phyloP scores from a whole-genome alignment of 208 protist genomes.

The Leptomonas seymouri region DNA sequence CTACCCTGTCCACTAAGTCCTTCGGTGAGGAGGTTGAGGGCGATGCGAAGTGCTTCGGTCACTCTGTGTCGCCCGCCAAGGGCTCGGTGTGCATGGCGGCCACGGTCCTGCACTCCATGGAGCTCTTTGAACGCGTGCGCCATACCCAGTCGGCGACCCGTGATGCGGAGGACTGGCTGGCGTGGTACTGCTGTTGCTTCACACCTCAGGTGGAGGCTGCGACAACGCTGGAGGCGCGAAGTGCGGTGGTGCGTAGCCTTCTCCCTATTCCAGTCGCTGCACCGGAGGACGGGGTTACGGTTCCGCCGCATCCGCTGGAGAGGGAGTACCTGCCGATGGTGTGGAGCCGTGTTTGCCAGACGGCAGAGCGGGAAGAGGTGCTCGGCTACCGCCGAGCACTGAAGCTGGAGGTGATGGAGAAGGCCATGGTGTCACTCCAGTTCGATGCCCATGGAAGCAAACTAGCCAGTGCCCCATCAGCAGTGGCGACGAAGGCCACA shows the following conservation, averaged over 20 bases:
- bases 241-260: not conserved
- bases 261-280: not conserved
- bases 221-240: conserved; percentile 1
- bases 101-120: conserved; percentile 68
- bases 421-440: too few relatives aligned
- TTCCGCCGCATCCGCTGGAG: conserved; percentile 9
- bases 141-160: conserved; percentile 39
- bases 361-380: conserved; percentile 2
- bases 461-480: too few relatives aligned
- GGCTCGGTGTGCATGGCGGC: conserved; percentile 56
- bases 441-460: too few relatives aligned
- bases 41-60: not conserved
- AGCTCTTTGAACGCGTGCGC: conserved; percentile 61
- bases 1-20: not conserved
- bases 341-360: conserved; percentile 12
- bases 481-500: not conserved
- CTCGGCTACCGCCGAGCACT: conserved; percentile 14
- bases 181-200: conserved; percentile 35
- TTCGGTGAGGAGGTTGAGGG: not conserved
- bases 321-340: conserved; percentile 15
- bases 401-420: conserved; percentile 15
- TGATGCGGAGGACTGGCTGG: conserved; percentile 42
- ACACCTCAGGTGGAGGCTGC: conserved; percentile 7
- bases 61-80: not conserved
- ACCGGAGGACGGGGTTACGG: not conserved